These are phyloP conservation scores for Dendrobium catenatum DNA, from an alignment of 106 monocot genomes.

Conservation along the genomic window DNA sequence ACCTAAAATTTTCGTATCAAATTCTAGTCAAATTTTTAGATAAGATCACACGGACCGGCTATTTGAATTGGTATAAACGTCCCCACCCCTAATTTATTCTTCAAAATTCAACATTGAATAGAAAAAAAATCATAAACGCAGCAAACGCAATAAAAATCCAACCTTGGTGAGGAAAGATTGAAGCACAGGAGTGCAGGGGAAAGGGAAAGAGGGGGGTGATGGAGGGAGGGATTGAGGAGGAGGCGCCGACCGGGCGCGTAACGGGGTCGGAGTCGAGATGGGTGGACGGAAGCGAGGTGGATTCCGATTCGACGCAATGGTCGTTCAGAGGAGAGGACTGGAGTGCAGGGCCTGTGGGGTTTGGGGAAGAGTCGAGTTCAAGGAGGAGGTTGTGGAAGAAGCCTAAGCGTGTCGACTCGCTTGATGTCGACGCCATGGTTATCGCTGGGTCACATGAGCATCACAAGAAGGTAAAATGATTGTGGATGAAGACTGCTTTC, in stretches of 20 bases:
- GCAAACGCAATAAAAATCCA: too few relatives aligned
- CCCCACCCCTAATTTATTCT: too few relatives aligned
- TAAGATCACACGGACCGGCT: too few relatives aligned
- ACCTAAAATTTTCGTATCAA: too few relatives aligned
- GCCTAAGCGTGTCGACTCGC: constrained; percentile 56
- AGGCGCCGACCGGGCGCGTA: neutral
- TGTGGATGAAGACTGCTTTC: neutral
- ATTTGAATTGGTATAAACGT: too few relatives aligned
- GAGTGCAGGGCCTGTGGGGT: neutral
- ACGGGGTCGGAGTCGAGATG: constrained; percentile 34
- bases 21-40: too few relatives aligned
- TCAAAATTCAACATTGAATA: too few relatives aligned
- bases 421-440: constrained; percentile 81
- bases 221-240: constrained; percentile 18
- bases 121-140: too few relatives aligned
- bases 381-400: constrained; percentile 47
- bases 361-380: constrained; percentile 5
- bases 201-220: neutral
- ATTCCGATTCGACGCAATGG: constrained; percentile 47
- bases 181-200: too few relatives aligned
- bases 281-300: constrained; percentile 92
- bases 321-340: neutral
- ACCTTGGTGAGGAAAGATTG: too few relatives aligned
- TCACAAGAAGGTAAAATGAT: constrained; percentile 25
- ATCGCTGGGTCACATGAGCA: constrained; percentile 40